Conservation (phyloP, 306 rosid genomes). For the Elaeagnus macrophylla region DNA sequence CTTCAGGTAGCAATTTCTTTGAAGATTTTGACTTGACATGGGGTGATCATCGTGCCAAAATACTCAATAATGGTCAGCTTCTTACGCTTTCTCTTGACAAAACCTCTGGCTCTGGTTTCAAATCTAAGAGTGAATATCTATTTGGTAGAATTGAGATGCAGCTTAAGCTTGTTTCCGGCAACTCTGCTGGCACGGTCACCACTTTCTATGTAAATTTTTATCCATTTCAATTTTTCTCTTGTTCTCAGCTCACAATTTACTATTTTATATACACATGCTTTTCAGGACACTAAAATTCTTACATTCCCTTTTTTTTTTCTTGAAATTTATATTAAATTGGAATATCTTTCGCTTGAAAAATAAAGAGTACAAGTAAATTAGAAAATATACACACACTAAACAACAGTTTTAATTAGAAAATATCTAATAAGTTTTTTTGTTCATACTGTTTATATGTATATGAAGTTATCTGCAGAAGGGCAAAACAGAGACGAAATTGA, state of each 20-base stretch:
- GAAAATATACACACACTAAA: too few relatives aligned
- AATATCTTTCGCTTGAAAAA: too few relatives aligned
- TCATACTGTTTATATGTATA: not conserved
- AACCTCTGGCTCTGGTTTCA: constrained; percentile 29
- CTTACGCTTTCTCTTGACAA: constrained; percentile 26
- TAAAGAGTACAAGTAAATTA: too few relatives aligned
- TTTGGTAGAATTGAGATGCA: constrained; percentile 31
- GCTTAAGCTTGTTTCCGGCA: constrained; percentile 26
- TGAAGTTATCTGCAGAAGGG: constrained; percentile 27
- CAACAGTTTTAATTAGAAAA: too few relatives aligned
- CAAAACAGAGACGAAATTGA: constrained; percentile 27
- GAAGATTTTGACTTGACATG: constrained; percentile 17
- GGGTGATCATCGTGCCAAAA: constrained; percentile 25
- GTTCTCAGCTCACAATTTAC: too few relatives aligned
- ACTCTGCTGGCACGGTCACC: constrained; percentile 33
- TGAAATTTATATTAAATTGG: too few relatives aligned
- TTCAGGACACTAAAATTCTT: too few relatives aligned
- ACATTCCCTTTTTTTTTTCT: too few relatives aligned
- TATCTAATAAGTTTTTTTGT: too few relatives aligned
- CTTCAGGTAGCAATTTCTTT: constrained; percentile 13
- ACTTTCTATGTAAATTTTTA: constrained; percentile 19
- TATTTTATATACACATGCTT: too few relatives aligned
- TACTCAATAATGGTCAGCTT: constrained; percentile 19
- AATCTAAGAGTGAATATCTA: constrained; percentile 23
- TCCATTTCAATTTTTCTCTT: too few relatives aligned